Base-by-base conservation (phyloP, 1,284 basidiomycete genomes). In the Apiotrichum porosum region DNA sequence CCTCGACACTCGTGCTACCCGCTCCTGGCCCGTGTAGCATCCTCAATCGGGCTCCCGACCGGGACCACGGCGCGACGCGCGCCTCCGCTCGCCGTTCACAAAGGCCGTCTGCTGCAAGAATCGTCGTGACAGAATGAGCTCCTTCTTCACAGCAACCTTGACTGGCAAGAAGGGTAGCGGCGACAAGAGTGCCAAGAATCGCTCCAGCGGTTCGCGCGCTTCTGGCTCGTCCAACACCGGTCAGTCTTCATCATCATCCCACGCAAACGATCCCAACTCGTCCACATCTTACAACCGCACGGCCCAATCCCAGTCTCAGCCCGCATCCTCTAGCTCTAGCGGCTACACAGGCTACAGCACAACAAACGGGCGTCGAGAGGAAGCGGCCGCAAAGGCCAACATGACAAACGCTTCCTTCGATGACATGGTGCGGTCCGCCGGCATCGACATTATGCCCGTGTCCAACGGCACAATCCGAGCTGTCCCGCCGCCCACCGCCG, bases 171-270 rank as follows among this genome's bases (percentile, higher is more conserved):
- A 26, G 18, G 15, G 19, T 19, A n/a, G 24, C 18, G 33, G 45
- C 12, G 44, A 48, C 42, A 42, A 38, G 35, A 19, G 26, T 12
- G 12, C 22, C 23, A 46, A 51, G 37, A 40, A 43, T 18, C 32
- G 51, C 10, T 30, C 22, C 12, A 52, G 44, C 9, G 15, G 8
- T 9, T 40, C 57, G 3, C 58, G 62, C 9, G 52, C 52, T 12
- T 60, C 63, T 10, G 52, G 54, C 17, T 61, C 54, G 3, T 47
- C 52, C 15, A 8, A 14, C 28, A 30, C 28, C 28, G 28, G 9
- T 8, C 28, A 30, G 8, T 14, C 28, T 14, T 28, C 24, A n/a
- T 17, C 8, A 42, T 42, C 30, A n/a, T 18, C 31, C n/a, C n/a
- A n/a, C n/a, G 28, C 37, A 6, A 38, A 38, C 30, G 8, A 31